Evolutionary conservation across 495 filamentous ascomycete species (phyloP), one percentile per base, ranked within the genome.

Genomic region (Trichoderma virens): DNA sequence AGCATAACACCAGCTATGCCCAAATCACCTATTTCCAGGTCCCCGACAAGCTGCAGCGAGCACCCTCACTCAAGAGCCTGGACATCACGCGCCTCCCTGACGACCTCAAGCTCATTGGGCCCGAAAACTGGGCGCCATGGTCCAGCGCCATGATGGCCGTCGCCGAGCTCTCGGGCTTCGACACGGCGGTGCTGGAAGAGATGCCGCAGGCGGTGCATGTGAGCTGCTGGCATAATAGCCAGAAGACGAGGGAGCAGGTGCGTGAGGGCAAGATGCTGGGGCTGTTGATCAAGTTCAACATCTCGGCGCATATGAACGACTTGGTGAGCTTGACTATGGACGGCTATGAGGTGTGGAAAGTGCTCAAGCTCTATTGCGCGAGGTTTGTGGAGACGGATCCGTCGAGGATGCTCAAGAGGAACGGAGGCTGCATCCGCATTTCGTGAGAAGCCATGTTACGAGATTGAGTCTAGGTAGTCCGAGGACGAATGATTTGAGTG

Each of bases 261-360:
- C 51, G 51, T 9, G 51, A 56, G 51, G 51, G 51, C 51, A 56
- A 56, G 51, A 56, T 56, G 51, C 51, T 56, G 51, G 51, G 51
- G 7, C 6, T 56, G 51, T 6, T 56, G 51, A 56, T 56, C 51
- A 56, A 56, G 51, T 56, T 56, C 25, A 56, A 56, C 51, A 56
- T 56, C 25, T 56, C 51, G 51, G 51, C 51, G 25, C 51, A 56
- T 56, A 56, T 56, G 51, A 56, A 56, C 9, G 51, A 56, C 51
- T 16, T 56, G 23, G 51, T 56, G 25, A 56, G 51, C 51, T 31
- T 56, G 51, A 56, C 51, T 23, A 56, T 28, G 51, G 51, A 56
- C 30, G 51, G 51, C 25, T 56, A 56, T 28, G 51, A 56, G 51
- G 51, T 56, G 51, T 56, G 51, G 51, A 56, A 56, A 25, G 51